Evolutionary conservation across 2,329 filamentous ascomycete species (phyloP).

Genomic region (Chaetomium olivaceum): DNA sequence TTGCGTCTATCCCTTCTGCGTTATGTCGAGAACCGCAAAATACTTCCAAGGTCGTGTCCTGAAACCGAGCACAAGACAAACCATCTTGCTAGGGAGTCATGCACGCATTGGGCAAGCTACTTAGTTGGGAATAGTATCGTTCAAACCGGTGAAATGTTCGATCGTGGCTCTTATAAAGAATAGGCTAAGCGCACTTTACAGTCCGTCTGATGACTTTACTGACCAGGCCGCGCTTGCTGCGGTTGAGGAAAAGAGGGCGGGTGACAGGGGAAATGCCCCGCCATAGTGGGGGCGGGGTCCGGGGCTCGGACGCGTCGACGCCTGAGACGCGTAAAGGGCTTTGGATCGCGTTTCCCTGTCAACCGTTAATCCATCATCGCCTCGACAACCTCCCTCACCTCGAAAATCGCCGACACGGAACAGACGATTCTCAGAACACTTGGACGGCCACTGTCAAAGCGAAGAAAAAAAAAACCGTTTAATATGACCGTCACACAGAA

Average conservation of each 20-base stretch:
- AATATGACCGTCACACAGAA: slow-evolving; percentile 27
- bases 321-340: slow-evolving; percentile 27
- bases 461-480: background rate
- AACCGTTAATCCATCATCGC: background rate
- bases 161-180: no score
- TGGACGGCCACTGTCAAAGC: background rate
- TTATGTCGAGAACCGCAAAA: no score
- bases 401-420: background rate
- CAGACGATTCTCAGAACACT: background rate
- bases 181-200: background rate
- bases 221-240: background rate
- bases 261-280: background rate
- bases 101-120: no score
- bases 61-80: no score
- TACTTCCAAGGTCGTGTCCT: no score
- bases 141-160: no score
- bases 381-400: background rate
- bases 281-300: slow-evolving; percentile 11
- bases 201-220: no score
- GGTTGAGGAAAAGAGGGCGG: background rate
- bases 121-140: no score
- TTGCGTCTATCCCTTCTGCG: no score
- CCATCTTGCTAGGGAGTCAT: no score
- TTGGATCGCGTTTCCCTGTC: slow-evolving; percentile 4
- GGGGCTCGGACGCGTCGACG: slow-evolving; percentile 18